Base-by-base conservation (phyloP, 768 basidiomycete species). In the Suillus subluteus region DNA sequence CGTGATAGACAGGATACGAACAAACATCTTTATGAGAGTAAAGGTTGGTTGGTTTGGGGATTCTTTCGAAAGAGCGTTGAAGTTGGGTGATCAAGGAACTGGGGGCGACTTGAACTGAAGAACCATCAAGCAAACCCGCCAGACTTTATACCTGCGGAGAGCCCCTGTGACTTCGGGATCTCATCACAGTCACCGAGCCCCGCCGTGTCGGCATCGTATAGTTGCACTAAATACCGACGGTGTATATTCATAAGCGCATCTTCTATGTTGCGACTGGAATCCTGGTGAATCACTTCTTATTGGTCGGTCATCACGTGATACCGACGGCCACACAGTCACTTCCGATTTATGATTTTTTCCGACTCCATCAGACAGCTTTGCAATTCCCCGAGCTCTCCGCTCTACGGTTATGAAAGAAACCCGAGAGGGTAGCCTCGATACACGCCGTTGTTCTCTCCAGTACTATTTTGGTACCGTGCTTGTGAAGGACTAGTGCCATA, bases 1-100 rank as follows among this genome's bases (percentile, higher is more conserved):
- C 55, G 75, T 32, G 35, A 75, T 44, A 43, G 65, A 68, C 68
- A 71, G 68, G 62, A 67, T 23, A 58, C 43, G 74, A 66, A 66
- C 9, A 64, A 74, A 74, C 74, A 75, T 75, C 65, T 54, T 55
- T 58, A 11, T 41, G 18, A 41, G 18, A 41, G 16, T 61, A 15
- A 30, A 30, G 26, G 11, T 18, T 26, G 9, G 3, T 41, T 30
- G 9, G 3, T 41, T 30, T 59, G 16, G 0, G 58, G 23, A 40
- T 38, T 26, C 15, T 18, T 59, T 61, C 8, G 40, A 61, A 61
- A 41, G 40, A 41, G 58, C 6, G 58, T 61, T 30, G 32, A 56
- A 56, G 55, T 56, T 56, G 18, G 32, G 32, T 56, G 26, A 40
- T 59, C 58, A 58, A 58, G 37, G 38, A 26, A 40, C 58, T 30